phyloP scores from a whole-genome alignment of 495 filamentous ascomycete genomes.

The Lepidopterella palustris region DNA sequence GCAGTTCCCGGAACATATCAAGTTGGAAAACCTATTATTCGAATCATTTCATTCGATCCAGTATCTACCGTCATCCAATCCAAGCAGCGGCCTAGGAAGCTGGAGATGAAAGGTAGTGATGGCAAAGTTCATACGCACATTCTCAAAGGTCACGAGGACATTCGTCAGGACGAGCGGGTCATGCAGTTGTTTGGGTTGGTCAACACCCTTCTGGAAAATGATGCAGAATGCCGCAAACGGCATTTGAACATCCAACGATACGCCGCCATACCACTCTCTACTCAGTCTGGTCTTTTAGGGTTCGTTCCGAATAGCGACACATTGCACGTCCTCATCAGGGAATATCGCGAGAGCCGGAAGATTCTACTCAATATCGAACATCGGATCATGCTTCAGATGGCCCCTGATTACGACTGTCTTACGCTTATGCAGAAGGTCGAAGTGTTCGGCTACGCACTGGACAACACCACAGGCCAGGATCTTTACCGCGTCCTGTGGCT shows the following conservation, averaged over 20 bases:
- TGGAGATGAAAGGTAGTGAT: conserved; percentile 82
- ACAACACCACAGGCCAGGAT: conserved; percentile 98
- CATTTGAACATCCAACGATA: conserved; percentile 94
- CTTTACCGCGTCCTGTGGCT: conserved; percentile 96
- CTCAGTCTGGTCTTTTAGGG: conserved; percentile 87
- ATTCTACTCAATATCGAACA: conserved; percentile 99
- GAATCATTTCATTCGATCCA: conserved; percentile 81
- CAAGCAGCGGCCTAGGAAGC: conserved; percentile 88
- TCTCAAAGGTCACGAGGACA: conserved; percentile 97
- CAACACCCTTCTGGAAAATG: conserved; percentile 86
- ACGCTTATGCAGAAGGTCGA: conserved; percentile 99
- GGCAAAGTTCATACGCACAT: conserved; percentile 77
- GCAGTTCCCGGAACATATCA: conserved; percentile 92
- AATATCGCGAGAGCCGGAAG: conserved; percentile 93
- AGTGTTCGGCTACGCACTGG: conserved; percentile 95
- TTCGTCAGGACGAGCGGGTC: conserved; percentile 94
- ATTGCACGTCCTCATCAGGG: conserved; percentile 88
- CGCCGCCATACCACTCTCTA: conserved; percentile 89
- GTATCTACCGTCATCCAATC: conserved; percentile 89
- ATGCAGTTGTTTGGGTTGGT: conserved; percentile 98
- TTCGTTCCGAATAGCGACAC: conserved; percentile 99
- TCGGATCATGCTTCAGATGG: conserved; percentile 99
- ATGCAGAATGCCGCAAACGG: conserved; percentile 92
- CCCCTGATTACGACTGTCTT: conserved; percentile 95
- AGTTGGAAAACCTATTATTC: conserved; percentile 76